These are phyloP conservation scores for Peronospora farinosa DNA, from an alignment of 352 stramenopile genomes.

Conservation along the genomic window DNA sequence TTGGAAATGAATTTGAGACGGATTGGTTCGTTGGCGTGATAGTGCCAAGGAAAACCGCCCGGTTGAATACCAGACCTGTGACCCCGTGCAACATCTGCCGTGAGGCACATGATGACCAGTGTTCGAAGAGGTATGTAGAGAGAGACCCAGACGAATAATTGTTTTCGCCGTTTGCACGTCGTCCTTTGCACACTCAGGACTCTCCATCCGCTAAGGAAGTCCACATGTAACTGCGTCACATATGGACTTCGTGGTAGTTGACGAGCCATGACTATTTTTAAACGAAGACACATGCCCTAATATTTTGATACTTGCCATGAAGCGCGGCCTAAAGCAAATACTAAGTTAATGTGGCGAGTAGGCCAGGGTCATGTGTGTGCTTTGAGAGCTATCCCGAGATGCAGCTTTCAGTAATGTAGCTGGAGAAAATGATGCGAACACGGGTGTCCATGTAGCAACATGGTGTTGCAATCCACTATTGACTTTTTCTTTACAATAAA, in stretches of 20 bases:
- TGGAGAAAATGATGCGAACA: not conserved
- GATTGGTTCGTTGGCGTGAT: not conserved
- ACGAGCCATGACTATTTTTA: too few species aligned
- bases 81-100: not conserved
- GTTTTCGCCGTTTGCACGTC: not conserved
- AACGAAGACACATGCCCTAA: too few species aligned
- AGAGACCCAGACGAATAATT: not conserved
- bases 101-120: not conserved
- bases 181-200: not conserved
- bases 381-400: too few species aligned
- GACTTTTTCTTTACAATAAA: not conserved
- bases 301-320: too few species aligned
- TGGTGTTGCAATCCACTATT: not conserved
- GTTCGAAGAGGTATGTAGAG: not conserved
- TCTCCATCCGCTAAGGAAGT: not conserved
- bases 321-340: too few species aligned
- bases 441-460: too few species aligned
- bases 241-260: not conserved
- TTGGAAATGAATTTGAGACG: conserved; percentile 8
- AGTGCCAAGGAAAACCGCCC: not conserved
- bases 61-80: not conserved
- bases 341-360: too few species aligned
- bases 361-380: too few species aligned
- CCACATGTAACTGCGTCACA: not conserved
- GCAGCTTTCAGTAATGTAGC: not conserved